Evolutionary conservation across 345 rosid species (phyloP), one percentile per base, ranked within the genome.

Genomic region (Eucalyptus shirleyi): DNA sequence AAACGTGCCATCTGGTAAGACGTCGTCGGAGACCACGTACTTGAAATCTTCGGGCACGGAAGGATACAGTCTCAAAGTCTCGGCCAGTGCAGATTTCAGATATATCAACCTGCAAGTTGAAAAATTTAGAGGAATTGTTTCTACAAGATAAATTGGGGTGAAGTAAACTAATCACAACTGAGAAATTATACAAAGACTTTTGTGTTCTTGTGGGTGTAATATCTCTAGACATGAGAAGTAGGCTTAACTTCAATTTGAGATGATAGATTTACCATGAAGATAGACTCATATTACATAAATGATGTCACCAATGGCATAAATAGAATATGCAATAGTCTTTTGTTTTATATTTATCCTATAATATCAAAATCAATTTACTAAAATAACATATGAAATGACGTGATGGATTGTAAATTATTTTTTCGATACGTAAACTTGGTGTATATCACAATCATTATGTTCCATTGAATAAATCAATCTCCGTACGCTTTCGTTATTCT

Each of bases 41-140:
- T 97, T 97, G 95, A 95, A 95, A 87, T 96, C 98, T 93, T 96
- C 92, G 5, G 99, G 99, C 42, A 96, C 99, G 12, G 99, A 97
- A 13, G 99, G 99, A 93, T 96, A 96, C 42, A 96, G 89, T 72
- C 99, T 95, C 89, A 96, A 89, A 40, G 99, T 96, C 92, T 97
- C 99, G 6, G 99, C 95, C 82, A 96, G 47, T 89, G 99, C 96
- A 50, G 99, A 98, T 90, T 97, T 97, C 13, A 96, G 95, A 90
- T 96, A 97, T 3, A 93, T 88, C 86, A 97, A 40, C 44, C 85
- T 77, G 85, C 85, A 40, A 77, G 30, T 2, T 21, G 13, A 10
- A 77, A 23, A 77, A 6, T 40, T 77, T 21, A 77, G 28, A 77
- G 85, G 13, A 77, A 21, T 77, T 77, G 47, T 40, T 77, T 23